Evolutionary conservation across 306 rosid genomes (phyloP).

Genomic region (Quillaja saponaria): DNA sequence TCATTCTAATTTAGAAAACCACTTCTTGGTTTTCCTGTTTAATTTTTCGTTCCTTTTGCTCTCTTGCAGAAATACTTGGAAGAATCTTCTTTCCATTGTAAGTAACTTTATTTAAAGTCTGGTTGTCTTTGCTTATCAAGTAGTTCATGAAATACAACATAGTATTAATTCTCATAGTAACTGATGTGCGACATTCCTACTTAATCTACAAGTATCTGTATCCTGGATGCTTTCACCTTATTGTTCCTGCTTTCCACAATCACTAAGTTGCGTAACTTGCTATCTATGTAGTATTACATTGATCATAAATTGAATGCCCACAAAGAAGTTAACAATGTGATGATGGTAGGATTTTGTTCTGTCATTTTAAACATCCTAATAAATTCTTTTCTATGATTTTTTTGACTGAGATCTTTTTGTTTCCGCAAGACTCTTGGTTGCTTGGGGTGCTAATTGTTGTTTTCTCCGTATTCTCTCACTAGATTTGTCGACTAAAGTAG

Average conservation of each 20-base stretch:
- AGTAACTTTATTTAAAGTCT: neutral
- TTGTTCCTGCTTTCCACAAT: neutral
- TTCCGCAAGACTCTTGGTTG: neutral
- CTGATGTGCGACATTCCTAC: neutral
- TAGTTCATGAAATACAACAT: too few species aligned
- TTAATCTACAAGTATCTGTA: neutral
- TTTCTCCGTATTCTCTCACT: neutral
- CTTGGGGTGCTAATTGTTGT: neutral
- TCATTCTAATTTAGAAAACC: neutral
- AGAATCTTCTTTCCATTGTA: neutral
- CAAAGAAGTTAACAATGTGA: slow-evolving; percentile 12
- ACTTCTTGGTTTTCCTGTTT: neutral
- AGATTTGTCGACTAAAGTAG: neutral
- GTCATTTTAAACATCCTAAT: neutral
- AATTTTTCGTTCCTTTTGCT: neutral
- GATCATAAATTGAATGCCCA: slow-evolving; percentile 20
- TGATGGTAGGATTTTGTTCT: slow-evolving; percentile 3
- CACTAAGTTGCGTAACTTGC: neutral
- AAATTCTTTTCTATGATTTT: slow-evolving; percentile 19
- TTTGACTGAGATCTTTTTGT: slow-evolving; percentile 23
- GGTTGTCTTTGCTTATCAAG: too few species aligned
- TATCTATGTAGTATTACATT: neutral
- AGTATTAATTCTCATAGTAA: neutral
- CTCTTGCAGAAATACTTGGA: neutral
- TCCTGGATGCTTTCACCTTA: slow-evolving; percentile 2